These are phyloP conservation scores for Emydomyces testavorans DNA, from an alignment of 2,329 filamentous ascomycete genomes.

Conservation along the genomic window DNA sequence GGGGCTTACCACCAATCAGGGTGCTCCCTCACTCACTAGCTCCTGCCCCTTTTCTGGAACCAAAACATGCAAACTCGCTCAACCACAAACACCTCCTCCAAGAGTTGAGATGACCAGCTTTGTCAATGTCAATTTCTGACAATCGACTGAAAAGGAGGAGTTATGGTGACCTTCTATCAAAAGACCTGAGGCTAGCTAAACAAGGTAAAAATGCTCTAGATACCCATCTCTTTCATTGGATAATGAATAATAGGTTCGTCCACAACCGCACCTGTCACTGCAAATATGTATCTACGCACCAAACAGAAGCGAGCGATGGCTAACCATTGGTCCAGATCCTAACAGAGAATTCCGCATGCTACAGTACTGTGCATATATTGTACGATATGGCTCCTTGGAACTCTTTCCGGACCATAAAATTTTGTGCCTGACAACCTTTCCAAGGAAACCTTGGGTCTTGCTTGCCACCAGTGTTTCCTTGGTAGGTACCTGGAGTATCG, in stretches of 20 bases:
- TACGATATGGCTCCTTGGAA: neutral
- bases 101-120: neutral
- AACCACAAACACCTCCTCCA: neutral
- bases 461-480: neutral
- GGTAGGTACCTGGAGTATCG: too few relatives aligned
- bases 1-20: slow-evolving; percentile 3
- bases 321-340: too few relatives aligned
- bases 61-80: slow-evolving; percentile 6
- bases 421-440: neutral
- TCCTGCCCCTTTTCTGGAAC: neutral
- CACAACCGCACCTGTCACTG: too few relatives aligned
- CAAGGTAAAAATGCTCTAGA: too few relatives aligned
- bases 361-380: neutral
- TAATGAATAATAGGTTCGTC: too few relatives aligned
- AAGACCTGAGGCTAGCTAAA: too few relatives aligned
- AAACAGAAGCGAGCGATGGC: too few relatives aligned
- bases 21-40: neutral
- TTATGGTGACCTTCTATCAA: too few relatives aligned
- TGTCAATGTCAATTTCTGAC: neutral
- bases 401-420: neutral
- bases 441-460: neutral
- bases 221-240: too few relatives aligned
- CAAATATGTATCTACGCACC: too few relatives aligned
- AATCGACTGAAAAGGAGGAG: too few relatives aligned
- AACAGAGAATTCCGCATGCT: neutral